Evolutionary conservation across 139 green algal species (phyloP).

Genomic region (Mychonastes homosphaera): DNA sequence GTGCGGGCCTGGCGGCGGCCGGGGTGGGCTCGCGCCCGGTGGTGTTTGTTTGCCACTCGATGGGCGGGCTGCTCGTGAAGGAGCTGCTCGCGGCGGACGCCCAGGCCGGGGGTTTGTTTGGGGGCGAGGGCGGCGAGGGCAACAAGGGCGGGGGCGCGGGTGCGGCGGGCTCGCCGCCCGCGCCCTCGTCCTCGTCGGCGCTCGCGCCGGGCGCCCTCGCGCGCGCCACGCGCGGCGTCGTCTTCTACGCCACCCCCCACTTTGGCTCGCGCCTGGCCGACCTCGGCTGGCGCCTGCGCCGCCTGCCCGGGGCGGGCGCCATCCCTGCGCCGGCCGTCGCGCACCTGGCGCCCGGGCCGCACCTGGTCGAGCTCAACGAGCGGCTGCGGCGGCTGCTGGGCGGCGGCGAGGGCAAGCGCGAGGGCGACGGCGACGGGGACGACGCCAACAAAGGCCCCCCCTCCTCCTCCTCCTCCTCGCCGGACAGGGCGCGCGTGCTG

Average conservation of each 20-base stretch:
- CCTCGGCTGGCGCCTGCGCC: conserved; percentile 65
- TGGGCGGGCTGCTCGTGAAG: conserved; percentile 82
- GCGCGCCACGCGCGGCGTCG: conserved; percentile 37
- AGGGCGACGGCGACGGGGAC: neutral
- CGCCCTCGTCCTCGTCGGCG: neutral
- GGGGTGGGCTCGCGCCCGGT: conserved; percentile 66
- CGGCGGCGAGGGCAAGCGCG: neutral
- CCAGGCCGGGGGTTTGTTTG: neutral
- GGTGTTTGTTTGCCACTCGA: conserved; percentile 73
- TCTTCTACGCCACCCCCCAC: conserved; percentile 73
- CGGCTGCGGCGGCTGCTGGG: conserved; percentile 32
- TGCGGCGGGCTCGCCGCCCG: no score
- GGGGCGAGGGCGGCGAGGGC: conserved; percentile 11
- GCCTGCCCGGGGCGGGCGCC: conserved; percentile 43
- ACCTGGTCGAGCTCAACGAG: conserved; percentile 53
- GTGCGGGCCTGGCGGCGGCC: conserved; percentile 54
- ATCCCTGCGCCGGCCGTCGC: conserved; percentile 25
- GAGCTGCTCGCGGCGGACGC: conserved; percentile 44
- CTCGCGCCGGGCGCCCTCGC: conserved; percentile 24
- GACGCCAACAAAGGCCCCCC: neutral
- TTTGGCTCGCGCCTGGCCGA: conserved; percentile 59
- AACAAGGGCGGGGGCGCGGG: conserved; percentile 1
- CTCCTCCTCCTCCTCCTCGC: neutral
- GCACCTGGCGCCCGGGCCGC: conserved; percentile 33
- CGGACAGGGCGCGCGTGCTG: conserved; percentile 27